Evolutionary conservation across 805 yeast species (phyloP), one percentile per base, ranked within the genome.

Genomic region (Lipomyces japonicus): DNA sequence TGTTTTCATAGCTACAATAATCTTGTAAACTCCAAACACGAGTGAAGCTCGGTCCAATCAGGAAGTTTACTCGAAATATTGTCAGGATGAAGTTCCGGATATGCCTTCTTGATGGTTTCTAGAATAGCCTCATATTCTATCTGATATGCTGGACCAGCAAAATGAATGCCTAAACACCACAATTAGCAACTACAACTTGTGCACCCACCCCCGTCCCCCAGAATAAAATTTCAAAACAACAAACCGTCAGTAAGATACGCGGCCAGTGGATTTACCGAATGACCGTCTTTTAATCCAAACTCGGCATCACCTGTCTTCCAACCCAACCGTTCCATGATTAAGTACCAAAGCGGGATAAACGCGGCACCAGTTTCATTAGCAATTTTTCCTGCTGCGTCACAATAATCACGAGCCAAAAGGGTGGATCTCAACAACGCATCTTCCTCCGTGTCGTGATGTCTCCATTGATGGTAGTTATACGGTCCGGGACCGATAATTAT

Each of bases 151-250:
- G 66, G 62, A 0, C 79, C 78, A 2, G 76, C 69, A 63, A 70
- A 84, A 64, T 84, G 90, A 38, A 84, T 63, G 3, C 89, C 89
- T 50, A 39, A n/a, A n/a, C 9, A 32, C 42, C 19, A 12, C n/a
- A n/a, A 7, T 39, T 25, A 23, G 31, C 9, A 12, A 39, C 5
- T 39, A 16, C 6, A n/a, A 6, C 37, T n/a, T n/a, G 37, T 39
- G n/a, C 6, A 22, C n/a, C 42, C 31, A n/a, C n/a, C n/a, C n/a
- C n/a, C n/a, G n/a, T n/a, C n/a, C n/a, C n/a, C n/a, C n/a, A n/a
- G n/a, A n/a, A n/a, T n/a, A n/a, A n/a, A n/a, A n/a, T n/a, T n/a
- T n/a, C n/a, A n/a, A n/a, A 34, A 26, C 12, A 3, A 32, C 50
- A 2, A 24, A 54, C 58, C 58, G 23, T 54, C 58, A 19, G 39